phyloP scores from a whole-genome alignment of 2,329 filamentous ascomycete species.

The Fusarium marasasianum region DNA sequence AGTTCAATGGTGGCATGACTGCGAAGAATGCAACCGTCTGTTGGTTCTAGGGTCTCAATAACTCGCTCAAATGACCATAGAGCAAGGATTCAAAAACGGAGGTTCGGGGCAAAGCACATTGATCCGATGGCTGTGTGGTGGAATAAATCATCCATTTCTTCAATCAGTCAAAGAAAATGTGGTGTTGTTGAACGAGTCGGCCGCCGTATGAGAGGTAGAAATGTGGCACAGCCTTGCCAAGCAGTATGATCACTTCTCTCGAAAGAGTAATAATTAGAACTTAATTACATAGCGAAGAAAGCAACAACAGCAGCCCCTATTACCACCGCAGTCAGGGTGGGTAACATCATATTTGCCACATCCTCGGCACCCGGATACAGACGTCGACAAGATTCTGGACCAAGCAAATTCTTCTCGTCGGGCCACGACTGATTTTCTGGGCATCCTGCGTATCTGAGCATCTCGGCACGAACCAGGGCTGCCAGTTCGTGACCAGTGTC shows the following conservation, averaged over 20 bases:
- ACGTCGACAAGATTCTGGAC: background rate
- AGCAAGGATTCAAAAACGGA: no score
- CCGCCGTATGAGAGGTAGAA: no score
- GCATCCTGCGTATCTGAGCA: background rate
- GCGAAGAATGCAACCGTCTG: no score
- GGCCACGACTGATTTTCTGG: background rate
- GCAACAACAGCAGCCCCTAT: background rate
- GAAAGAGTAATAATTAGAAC: background rate
- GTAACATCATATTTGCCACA: background rate
- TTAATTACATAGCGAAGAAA: background rate
- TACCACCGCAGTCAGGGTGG: background rate
- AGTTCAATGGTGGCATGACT: no score
- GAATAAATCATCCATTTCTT: no score
- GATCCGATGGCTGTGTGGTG: no score
- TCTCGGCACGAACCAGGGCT: background rate
- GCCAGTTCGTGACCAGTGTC: background rate
- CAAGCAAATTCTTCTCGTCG: background rate
- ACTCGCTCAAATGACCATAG: no score
- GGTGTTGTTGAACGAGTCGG: no score
- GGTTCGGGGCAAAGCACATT: no score
- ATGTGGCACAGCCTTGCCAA: background rate
- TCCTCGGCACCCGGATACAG: background rate
- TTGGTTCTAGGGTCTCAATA: no score
- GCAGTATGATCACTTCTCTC: background rate
- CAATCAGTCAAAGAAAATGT: no score